Conservation (phyloP, 345 rosid species). For the Rhizophora mangle region DNA sequence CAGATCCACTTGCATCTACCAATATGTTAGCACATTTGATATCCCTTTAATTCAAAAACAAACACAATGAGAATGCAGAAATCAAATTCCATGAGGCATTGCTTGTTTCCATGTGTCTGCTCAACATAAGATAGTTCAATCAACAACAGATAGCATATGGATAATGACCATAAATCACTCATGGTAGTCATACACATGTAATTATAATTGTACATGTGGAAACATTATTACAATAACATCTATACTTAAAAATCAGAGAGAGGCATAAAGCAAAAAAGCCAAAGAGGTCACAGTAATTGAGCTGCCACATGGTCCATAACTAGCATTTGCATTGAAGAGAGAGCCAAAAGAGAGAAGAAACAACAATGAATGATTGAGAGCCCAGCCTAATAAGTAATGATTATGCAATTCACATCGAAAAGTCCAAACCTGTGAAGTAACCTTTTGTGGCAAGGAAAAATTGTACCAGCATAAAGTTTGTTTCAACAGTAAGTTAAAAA, state of each 20-base stretch:
- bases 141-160: not conserved
- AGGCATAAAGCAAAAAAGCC: not conserved
- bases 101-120: not conserved
- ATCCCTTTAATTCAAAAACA: slow-evolving; percentile 49
- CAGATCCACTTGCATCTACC: slow-evolving; percentile 64
- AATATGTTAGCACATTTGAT: slow-evolving; percentile 80
- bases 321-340: no score
- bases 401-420: not conserved
- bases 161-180: not conserved
- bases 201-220: no score
- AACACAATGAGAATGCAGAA: slow-evolving; percentile 14
- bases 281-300: not conserved
- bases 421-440: not conserved
- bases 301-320: no score
- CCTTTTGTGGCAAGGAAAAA: not conserved
- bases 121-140: no score
- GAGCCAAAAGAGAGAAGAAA: no score
- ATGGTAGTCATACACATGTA: no score
- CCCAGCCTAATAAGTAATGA: no score
- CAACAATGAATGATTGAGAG: not conserved
- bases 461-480: not conserved
- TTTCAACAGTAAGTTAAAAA: no score
- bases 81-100: not conserved
- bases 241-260: not conserved
- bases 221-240: not conserved